Base-by-base conservation (phyloP, 148 eudicot species). In the Vaccinium darrowii region DNA sequence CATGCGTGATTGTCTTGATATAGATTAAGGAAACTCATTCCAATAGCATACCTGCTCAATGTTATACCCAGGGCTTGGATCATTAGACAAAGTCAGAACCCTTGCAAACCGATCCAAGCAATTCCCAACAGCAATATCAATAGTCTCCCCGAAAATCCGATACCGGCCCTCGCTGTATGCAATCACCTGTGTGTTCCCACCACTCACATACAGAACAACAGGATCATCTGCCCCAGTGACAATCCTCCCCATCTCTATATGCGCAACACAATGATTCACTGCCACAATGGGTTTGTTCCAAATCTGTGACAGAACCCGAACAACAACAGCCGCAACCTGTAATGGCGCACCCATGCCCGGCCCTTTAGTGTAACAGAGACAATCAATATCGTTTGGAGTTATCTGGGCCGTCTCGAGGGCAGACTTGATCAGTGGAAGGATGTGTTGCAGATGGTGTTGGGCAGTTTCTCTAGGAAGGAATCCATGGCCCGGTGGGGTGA, bases 261-360 rank as follows among this genome's bases (percentile, higher is more conserved):
- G 98, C 21, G 98, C 98, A 81, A 95, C 98, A 84, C 98, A 95
- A 82, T 95, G 98, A 87, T 95, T 95, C 72, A 95, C 98, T 0
- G 86, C 94, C 39, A 94, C 95, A 85, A 95, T 94, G 15, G 98
- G 98, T 89, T 94, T 95, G 89, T 93, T 95, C 98, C 98, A 95
- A 7, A 95, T 90, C 89, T 92, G 98, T 16, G 98, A 93, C 63
- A 95, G 87, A 80, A 95, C 92, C 84, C 98, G 91, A 19, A 95
- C 91, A 83, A 91, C 98, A 82, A 95, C 77, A 15, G 98, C 98
- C 21, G 98, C 80, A 65, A 95, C 96, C 88, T 95, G 98, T 78
- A 93, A 85, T 25, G 98, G 98, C 14, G 91, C 98, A 51, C 98
- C 98, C 98, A 95, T 95, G 11, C 98, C 98, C 10, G 98, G 98